Base-by-base conservation (phyloP, 352 stramenopile genomes). In the Thraustochytrium sp. region DNA sequence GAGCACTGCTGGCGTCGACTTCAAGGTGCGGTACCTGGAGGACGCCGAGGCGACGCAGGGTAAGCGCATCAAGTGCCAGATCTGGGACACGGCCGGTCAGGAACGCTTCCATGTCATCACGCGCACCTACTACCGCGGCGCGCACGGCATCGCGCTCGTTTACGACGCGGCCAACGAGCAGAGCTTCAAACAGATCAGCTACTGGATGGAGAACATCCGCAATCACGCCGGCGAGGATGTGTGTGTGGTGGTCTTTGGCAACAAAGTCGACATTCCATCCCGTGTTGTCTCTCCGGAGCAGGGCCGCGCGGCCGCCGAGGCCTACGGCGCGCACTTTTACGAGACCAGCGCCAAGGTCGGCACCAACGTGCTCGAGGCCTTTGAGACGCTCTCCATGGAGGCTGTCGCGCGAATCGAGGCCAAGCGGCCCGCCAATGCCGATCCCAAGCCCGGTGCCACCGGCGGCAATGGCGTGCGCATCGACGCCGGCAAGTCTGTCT, bases 141-240 rank as follows among this genome's bases (percentile, higher is more conserved):
- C 93, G 11, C 94, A 97, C 76, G 94, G 93, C 49, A 97, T 97
- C 77, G 92, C 96, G 11, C 89, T 98, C 26, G 92, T 97, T 4
- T 98, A 97, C 85, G 93, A 97, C 85, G 92, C 97, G 21, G 94
- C 89, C 77, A 93, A 97, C 86, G 89, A 91, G 72, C 91, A 94
- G 77, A 92, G 91, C 54, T 98, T 97, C 83, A 92, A 97, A 87
- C 96, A 97, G 62, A 93, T 98, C 61, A 92, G 91, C 84, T 97
- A 97, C 83, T 98, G 94, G 94, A 96, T 97, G 92, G 94, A 97
- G 82, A 97, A 97, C 84, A 97, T 98, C 76, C 91, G 93, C 18
- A 90, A 94, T 74, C 93, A 95, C 80, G 93, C 92, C 26, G 88
- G 89, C 0, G 88, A 87, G 89, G 86, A 90, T 89, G 31, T 92